phyloP scores from a whole-genome alignment of 2,329 filamentous ascomycete species.

The Rugonectria rugulosa region DNA sequence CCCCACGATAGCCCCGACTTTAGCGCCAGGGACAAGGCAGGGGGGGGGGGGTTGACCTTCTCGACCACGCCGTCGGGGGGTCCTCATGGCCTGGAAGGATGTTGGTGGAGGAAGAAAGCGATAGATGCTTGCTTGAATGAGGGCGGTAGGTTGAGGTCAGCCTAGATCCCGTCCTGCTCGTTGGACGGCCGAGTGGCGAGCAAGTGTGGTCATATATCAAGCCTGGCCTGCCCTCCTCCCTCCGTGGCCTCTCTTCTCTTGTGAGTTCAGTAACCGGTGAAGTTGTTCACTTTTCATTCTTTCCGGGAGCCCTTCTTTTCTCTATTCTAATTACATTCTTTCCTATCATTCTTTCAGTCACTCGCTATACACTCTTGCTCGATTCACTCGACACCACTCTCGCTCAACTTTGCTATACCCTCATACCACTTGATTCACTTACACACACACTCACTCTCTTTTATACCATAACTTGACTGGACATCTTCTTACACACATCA shows the following conservation, averaged over 20 bases:
- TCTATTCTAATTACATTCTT: conserved; percentile 16
- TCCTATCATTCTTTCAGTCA: conserved; percentile 8
- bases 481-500: background rate
- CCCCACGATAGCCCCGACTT: background rate
- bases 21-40: background rate
- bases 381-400: too few species aligned
- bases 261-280: background rate
- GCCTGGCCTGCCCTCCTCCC: background rate
- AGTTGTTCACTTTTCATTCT: conserved; percentile 5
- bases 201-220: conserved; percentile 18
- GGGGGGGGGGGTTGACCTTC: background rate
- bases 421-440: conserved; percentile 6
- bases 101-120: too few species aligned
- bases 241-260: background rate
- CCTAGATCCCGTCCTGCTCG: background rate
- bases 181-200: conserved; percentile 1
- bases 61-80: background rate
- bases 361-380: too few species aligned
- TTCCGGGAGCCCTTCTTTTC: conserved; percentile 1
- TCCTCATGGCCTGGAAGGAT: background rate
- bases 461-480: background rate
- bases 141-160: background rate
- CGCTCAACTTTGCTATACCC: too few species aligned
- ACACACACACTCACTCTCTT: conserved; percentile 3
- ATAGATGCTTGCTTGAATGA: too few species aligned